Evolutionary conservation across 2,329 filamentous ascomycete genomes (phyloP).

Genomic region (Ceratocystis alfenasii): DNA sequence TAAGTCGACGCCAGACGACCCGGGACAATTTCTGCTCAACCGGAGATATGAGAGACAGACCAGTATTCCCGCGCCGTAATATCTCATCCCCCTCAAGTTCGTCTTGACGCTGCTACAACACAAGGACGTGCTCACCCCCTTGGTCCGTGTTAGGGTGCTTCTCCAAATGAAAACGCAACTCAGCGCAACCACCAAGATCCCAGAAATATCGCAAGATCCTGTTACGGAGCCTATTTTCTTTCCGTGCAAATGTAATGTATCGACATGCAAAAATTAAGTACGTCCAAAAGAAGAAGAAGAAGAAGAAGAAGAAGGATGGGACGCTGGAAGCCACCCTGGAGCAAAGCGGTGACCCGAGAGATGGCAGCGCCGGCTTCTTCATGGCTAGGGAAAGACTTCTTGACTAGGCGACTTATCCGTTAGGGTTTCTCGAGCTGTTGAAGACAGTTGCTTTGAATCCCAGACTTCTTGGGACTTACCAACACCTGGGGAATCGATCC

Average conservation of each 20-base stretch:
- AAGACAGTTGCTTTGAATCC: conserved; percentile 45
- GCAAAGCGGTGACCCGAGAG: neutral
- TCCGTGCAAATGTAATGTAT: too few relatives aligned
- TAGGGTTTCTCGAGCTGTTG: conserved; percentile 66
- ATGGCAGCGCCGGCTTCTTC: neutral
- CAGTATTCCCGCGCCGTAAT: too few relatives aligned
- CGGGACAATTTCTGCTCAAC: neutral
- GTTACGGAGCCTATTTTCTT: too few relatives aligned
- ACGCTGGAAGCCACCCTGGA: conserved; percentile 38
- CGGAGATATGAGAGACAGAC: too few relatives aligned
- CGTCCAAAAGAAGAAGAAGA: conserved; percentile 50
- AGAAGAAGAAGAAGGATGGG: conserved; percentile 31
- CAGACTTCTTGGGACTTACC: conserved; percentile 89
- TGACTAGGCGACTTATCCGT: neutral
- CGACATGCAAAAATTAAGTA: too few relatives aligned
- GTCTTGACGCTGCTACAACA: too few relatives aligned
- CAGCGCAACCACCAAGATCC: too few relatives aligned
- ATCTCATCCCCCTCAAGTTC: too few relatives aligned
- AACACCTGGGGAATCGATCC: conserved; percentile 91
- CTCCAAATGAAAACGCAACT: too few relatives aligned
- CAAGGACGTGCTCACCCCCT: too few relatives aligned
- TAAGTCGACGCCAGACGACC: neutral
- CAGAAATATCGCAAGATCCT: too few relatives aligned
- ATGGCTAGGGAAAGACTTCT: neutral
- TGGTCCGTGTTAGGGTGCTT: too few relatives aligned